These are phyloP conservation scores for Oidium heveae DNA, from an alignment of 2,329 filamentous ascomycete genomes.

Conservation along the genomic window DNA sequence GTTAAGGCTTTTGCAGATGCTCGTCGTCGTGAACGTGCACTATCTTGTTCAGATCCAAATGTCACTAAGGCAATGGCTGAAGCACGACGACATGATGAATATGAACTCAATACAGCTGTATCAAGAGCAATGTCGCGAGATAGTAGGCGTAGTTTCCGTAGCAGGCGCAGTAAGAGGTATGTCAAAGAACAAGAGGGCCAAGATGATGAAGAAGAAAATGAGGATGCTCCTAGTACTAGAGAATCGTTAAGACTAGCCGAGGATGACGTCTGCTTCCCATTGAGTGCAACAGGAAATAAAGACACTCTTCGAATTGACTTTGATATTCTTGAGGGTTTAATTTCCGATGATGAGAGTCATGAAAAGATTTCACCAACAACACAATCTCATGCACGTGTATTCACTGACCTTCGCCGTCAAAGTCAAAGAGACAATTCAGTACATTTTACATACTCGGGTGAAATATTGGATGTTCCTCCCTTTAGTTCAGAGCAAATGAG, in stretches of 20 bases:
- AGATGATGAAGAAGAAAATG: constrained; percentile 16
- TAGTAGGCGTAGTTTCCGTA: constrained; percentile 32
- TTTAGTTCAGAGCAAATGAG: constrained; percentile 18
- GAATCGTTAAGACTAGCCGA: constrained; percentile 48
- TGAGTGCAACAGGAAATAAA: constrained; percentile 41
- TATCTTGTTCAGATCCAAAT: constrained; percentile 40
- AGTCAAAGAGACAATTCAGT: constrained; percentile 2
- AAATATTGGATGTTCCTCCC: constrained; percentile 28
- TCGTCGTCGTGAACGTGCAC: constrained; percentile 54
- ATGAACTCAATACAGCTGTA: constrained; percentile 40
- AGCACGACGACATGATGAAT: constrained; percentile 45
- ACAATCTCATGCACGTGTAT: constrained; percentile 11
- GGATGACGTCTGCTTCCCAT: constrained; percentile 70
- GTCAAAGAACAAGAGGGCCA: constrained; percentile 22
- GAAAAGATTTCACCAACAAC: constrained; percentile 15
- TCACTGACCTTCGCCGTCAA: constrained; percentile 12
- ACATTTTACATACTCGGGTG: constrained; percentile 24
- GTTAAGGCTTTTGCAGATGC: constrained; percentile 92
- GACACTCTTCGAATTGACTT: constrained; percentile 71
- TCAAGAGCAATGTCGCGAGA: constrained; percentile 26
- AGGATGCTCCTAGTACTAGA: constrained; percentile 34
- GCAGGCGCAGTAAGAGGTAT: constrained; percentile 29
- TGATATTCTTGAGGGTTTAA: constrained; percentile 81
- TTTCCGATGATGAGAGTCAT: constrained; percentile 34
- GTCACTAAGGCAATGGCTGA: constrained; percentile 89